Evolutionary conservation across 2,329 filamentous ascomycete species (phyloP).

Genomic region (Neofusicoccum ribis): DNA sequence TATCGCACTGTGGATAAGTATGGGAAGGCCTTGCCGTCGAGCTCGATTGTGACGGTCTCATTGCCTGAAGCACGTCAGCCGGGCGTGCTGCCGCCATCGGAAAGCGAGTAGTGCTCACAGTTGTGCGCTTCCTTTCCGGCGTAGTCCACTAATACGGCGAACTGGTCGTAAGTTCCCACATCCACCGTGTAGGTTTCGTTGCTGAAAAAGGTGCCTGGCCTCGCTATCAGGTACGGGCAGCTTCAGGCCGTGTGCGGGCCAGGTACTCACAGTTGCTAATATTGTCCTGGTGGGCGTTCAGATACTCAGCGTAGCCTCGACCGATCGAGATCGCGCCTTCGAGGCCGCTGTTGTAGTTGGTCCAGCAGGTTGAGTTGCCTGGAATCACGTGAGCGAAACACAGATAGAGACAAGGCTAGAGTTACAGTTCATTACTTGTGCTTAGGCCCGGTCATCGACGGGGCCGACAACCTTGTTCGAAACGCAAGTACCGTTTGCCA

Average conservation of each 20-base stretch:
- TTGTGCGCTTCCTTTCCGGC: not conserved
- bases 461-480: not conserved
- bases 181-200: not conserved
- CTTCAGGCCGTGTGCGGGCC: no score
- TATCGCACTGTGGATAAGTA: not conserved
- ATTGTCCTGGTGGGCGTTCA: not conserved
- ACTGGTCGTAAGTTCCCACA: not conserved
- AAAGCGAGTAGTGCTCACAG: not conserved
- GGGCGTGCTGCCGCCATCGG: not conserved
- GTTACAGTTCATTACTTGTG: not conserved
- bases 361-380: not conserved
- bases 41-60: conserved; percentile 20
- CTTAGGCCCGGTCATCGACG: not conserved
- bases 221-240: not conserved
- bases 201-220: not conserved
- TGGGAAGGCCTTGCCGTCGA: not conserved
- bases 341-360: not conserved
- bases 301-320: not conserved
- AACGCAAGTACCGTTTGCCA: not conserved
- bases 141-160: not conserved
- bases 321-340: no score
- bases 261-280: not conserved
- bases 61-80: conserved; percentile 1
- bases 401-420: no score
- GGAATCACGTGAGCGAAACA: not conserved